These are phyloP conservation scores for Penicillium sp. DNA, from an alignment of 2,329 filamentous ascomycete species.

Conservation along the genomic window DNA sequence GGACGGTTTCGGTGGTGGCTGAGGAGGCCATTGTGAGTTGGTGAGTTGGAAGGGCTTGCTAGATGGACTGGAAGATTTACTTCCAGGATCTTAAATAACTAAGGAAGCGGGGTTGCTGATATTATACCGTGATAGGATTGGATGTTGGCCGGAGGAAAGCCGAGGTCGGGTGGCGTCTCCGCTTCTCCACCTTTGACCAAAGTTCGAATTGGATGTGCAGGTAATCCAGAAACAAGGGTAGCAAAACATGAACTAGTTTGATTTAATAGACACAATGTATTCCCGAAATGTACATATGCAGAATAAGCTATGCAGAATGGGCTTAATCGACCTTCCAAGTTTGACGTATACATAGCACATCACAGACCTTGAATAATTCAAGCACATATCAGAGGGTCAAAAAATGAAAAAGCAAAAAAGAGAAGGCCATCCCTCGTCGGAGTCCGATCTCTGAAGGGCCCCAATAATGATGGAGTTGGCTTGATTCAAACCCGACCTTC, in stretches of 20 bases:
- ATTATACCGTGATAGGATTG: neutral
- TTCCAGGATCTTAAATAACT: neutral
- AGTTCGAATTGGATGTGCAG: neutral
- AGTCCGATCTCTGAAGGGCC: too few relatives aligned
- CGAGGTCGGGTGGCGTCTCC: neutral
- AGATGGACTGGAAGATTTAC: neutral
- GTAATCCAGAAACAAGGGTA: neutral
- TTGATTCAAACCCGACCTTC: too few relatives aligned
- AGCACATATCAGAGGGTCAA: too few relatives aligned
- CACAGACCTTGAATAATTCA: too few relatives aligned
- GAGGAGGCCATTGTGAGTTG: constrained; percentile 27
- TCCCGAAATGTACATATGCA: neutral
- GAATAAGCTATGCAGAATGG: too few relatives aligned
- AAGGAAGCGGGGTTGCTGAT: neutral
- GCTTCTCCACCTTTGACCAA: neutral
- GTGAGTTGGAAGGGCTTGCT: neutral
- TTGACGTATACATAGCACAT: too few relatives aligned
- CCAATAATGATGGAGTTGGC: too few relatives aligned
- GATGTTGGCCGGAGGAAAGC: neutral
- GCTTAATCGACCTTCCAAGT: too few relatives aligned
- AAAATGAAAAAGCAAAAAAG: too few relatives aligned
- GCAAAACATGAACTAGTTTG: neutral
- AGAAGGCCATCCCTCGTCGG: too few relatives aligned
- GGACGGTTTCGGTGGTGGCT: constrained; percentile 24
- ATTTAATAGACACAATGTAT: neutral